Percentiles rank a stretch among this genome's conserved stretches.
Evolutionary conservation across 208 protist species (phyloP).

Genomic region (Entamoeba nuttalli): DNA sequence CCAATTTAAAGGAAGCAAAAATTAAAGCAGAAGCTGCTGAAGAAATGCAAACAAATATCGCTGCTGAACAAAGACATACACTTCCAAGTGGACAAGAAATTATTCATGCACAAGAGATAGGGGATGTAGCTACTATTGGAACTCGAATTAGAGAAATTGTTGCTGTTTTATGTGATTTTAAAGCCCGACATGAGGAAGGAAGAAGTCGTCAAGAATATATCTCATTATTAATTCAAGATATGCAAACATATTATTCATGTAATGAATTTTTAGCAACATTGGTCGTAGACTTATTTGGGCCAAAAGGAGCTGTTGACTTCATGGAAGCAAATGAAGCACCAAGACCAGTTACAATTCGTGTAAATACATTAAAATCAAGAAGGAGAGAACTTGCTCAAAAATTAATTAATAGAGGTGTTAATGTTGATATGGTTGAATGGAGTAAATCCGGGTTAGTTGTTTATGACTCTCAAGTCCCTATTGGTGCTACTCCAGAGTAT

Average conservation of each 20-base stretch:
- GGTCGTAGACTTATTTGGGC: conserved; percentile 75
- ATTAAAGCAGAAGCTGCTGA: not conserved
- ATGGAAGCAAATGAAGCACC: conserved; percentile 83
- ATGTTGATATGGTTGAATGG: conserved; percentile 80
- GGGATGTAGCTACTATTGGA: not conserved
- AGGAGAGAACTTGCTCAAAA: conserved; percentile 74
- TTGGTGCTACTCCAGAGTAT: conserved; percentile 95
- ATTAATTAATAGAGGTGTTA: conserved; percentile 80
- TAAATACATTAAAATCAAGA: conserved; percentile 86
- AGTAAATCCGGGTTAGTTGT: conserved; percentile 88
- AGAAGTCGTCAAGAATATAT: not conserved
- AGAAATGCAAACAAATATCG: not conserved
- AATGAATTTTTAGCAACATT: conserved; percentile 84
- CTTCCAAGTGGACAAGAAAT: not conserved
- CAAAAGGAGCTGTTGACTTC: conserved; percentile 69
- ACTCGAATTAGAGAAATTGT: not conserved
- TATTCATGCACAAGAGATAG: not conserved
- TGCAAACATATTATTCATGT: not conserved
- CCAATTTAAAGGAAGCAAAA: not conserved
- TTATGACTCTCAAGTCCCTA: conserved; percentile 83
- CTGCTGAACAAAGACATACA: not conserved
- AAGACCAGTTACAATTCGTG: conserved; percentile 86
- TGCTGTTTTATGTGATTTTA: not conserved
- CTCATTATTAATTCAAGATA: not conserved
- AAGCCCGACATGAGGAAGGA: not conserved